Evolutionary conservation across 1,284 basidiomycete genomes (phyloP).

Genomic region (Marasmius fiardii): DNA sequence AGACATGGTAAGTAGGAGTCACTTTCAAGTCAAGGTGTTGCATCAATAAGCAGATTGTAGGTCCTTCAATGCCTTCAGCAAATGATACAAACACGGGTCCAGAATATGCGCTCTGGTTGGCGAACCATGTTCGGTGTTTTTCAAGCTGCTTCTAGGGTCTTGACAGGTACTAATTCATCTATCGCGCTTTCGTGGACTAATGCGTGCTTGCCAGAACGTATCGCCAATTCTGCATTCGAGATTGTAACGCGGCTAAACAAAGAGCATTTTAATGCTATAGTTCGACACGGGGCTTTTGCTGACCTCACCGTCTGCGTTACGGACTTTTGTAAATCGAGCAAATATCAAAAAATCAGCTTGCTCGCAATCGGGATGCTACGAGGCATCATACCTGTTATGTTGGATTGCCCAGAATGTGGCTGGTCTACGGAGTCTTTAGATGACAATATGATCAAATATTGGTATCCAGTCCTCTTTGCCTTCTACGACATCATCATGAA

Average conservation of each 20-base stretch:
- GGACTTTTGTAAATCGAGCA: conserved; percentile 98
- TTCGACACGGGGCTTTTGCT: conserved; percentile 91
- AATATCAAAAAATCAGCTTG: conserved; percentile 97
- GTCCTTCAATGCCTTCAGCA: conserved; percentile 97
- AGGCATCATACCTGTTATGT: conserved; percentile 89
- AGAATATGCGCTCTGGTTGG: conserved; percentile 98
- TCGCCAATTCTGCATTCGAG: conserved; percentile 94
- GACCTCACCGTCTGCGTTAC: conserved; percentile 97
- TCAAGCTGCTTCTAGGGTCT: conserved; percentile 92
- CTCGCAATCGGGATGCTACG: conserved; percentile 97
- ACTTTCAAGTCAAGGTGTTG: not conserved
- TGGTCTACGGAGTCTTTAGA: conserved; percentile 52
- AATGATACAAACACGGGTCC: conserved; percentile 95
- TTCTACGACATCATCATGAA: conserved; percentile 99
- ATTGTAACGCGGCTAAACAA: conserved; percentile 90
- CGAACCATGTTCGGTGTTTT: conserved; percentile 99
- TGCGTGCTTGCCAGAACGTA: conserved; percentile 68
- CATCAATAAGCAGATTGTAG: conserved; percentile 36
- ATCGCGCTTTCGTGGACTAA: not conserved
- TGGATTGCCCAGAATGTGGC: conserved; percentile 80
- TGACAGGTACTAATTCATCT: conserved; percentile 57
- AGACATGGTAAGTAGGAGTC: conserved; percentile 79
- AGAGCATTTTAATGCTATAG: conserved; percentile 89
- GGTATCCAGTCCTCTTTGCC: conserved; percentile 95
- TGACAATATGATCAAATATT: conserved; percentile 91